These are phyloP conservation scores for Maudiozyma pseudohumilis DNA, from an alignment of 805 yeast species.

Conservation along the genomic window DNA sequence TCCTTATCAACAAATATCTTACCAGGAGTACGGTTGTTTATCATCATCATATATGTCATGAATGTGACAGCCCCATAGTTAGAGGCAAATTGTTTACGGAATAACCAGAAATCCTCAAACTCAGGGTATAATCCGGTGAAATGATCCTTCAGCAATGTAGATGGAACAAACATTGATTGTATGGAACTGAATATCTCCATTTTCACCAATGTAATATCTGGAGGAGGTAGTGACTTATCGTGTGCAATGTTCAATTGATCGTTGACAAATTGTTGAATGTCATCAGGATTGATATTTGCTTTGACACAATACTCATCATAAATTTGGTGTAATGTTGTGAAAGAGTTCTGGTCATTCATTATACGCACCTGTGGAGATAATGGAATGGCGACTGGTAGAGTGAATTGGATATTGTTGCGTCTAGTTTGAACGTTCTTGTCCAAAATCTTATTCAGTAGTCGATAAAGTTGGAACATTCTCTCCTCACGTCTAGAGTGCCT, in stretches of 20 bases:
- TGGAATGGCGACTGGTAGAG: conserved; percentile 87
- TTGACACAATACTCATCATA: conserved; percentile 80
- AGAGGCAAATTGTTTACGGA: conserved; percentile 88
- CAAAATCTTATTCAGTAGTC: conserved; percentile 76
- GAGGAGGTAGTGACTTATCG: conserved; percentile 88
- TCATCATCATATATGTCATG: conserved; percentile 89
- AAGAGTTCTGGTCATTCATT: conserved; percentile 70
- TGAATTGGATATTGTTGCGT: conserved; percentile 72
- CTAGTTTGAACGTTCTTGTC: conserved; percentile 79
- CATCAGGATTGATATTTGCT: conserved; percentile 69
- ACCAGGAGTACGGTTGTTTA: conserved; percentile 86
- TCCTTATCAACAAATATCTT: conserved; percentile 74
- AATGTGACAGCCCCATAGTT: conserved; percentile 91
- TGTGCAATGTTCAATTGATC: conserved; percentile 85
- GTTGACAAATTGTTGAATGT: conserved; percentile 77
- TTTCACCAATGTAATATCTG: conserved; percentile 78
- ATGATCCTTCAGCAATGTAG: conserved; percentile 69
- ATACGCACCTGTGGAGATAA: conserved; percentile 89
- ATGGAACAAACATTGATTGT: conserved; percentile 79
- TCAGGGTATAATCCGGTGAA: conserved; percentile 59
- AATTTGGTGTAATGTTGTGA: conserved; percentile 65
- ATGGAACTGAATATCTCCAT: conserved; percentile 88
- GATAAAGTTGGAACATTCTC: conserved; percentile 80
- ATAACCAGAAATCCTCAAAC: conserved; percentile 94
- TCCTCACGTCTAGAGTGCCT: conserved; percentile 96